Evolutionary conservation across 192 early-diverging fungal genomes (phyloP).

Genomic region (Podila epigama): DNA sequence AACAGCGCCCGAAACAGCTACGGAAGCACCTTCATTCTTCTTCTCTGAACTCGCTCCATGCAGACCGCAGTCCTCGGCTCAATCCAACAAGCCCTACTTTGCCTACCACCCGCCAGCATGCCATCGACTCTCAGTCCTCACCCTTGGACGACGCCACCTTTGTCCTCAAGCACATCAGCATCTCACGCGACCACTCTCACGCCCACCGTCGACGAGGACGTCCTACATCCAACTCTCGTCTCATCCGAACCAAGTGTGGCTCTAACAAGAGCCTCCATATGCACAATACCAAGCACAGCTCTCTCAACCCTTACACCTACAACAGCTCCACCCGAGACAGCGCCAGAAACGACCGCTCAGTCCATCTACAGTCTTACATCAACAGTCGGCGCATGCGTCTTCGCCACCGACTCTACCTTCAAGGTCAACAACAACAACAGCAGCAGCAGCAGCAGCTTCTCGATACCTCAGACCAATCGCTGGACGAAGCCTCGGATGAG

Average conservation of each 20-base stretch:
- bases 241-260: conserved; percentile 30
- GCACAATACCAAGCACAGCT: neutral
- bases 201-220: conserved; percentile 12
- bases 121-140: neutral
- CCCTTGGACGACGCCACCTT: conserved; percentile 9
- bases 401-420: conserved; percentile 12
- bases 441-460: neutral
- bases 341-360: conserved; percentile 4
- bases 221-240: conserved; percentile 4
- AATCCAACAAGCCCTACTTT: neutral
- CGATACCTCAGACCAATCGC: conserved; percentile 27
- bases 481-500: conserved; percentile 23
- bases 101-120: neutral
- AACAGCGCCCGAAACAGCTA: no score
- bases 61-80: neutral
- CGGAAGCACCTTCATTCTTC: no score
- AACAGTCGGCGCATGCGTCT: conserved; percentile 28
- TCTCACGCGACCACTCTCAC: neutral
- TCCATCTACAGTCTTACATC: conserved; percentile 27
- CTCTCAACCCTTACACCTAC: neutral
- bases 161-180: conserved; percentile 10
- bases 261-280: conserved; percentile 5
- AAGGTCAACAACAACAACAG: neutral
- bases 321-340: neutral
- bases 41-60: no score